phyloP scores from a whole-genome alignment of 768 basidiomycete species.

The Mycena alexandri region DNA sequence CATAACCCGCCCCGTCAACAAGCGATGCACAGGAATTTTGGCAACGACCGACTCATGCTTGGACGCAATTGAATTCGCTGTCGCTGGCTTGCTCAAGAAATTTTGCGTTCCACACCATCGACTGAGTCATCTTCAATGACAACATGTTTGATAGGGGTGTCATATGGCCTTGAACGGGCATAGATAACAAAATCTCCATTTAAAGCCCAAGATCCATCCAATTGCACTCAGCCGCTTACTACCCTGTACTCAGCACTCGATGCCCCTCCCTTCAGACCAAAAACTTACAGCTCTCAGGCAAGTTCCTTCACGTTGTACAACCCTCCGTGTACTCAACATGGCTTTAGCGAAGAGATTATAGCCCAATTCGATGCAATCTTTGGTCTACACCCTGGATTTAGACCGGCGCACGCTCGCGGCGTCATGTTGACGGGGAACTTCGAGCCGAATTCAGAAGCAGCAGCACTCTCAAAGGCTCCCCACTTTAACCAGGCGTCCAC shows the following conservation, averaged over 20 bases:
- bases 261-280: constrained; percentile 38
- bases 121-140: no score
- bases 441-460: constrained; percentile 34
- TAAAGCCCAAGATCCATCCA: no score
- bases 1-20: no score
- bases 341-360: constrained; percentile 19
- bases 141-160: no score
- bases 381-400: constrained; percentile 36
- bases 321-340: not conserved
- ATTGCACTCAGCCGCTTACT: no score
- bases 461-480: constrained; percentile 33
- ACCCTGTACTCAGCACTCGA: not conserved
- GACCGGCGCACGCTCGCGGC: constrained; percentile 39
- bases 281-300: constrained; percentile 30
- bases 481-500: constrained; percentile 36
- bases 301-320: not conserved
- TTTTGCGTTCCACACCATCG: no score
- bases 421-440: constrained; percentile 34
- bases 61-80: no score
- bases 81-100: no score
- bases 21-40: no score
- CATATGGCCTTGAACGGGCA: no score
- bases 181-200: no score
- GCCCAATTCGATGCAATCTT: constrained; percentile 37
- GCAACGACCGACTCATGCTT: no score